Evolutionary conservation across 1,284 basidiomycete species (phyloP), one percentile per base, ranked within the genome.

Genomic region (Ceratobasidium sp.): DNA sequence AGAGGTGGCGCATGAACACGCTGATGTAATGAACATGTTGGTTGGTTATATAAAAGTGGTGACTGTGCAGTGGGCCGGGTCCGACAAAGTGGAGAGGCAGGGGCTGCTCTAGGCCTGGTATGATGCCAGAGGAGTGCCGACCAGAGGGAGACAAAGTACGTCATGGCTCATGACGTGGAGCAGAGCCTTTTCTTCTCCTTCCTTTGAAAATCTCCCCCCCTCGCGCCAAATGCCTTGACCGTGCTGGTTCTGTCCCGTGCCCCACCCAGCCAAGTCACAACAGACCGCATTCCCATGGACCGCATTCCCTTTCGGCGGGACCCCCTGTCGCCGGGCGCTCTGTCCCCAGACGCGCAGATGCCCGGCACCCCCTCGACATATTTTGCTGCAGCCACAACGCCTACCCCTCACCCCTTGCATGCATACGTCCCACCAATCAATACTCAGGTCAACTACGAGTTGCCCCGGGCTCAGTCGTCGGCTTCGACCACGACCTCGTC

Each of bases 21-120:
- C 28, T 13, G 52, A 61, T 62, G 70, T 72, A 72, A 58, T 62
- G 70, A 72, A 64, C 58, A 72, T 59, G 58, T 72, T 38, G 35
- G 35, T 58, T 32, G 35, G 49, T 72, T 72, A 72, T 72, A 58
- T 32, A 72, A 72, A 47, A 32, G 23, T 54, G 58, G 61, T 72
- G 70, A 72, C 70, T 35, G 23, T 41, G 57, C 43, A 49, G 44
- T 47, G 41, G 54, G 9, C 7, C 43, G 54, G 41, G 46, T 43
- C 70, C 70, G 58, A 54, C 41, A 58, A 57, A 61, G 55, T 58
- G 55, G 11, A 46, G 46, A 64, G 44, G 28, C n/a, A n/a, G 16
- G 61, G 23, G 38, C 46, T 18, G 62, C 62, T 64, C 62, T 64
- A 52, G 62, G 26, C 62, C 41, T 64, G 23, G 32, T 16, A 38